Evolutionary conservation across 192 early-diverging fungal species (phyloP).

Genomic region (Linnemannia schmuckeri): DNA sequence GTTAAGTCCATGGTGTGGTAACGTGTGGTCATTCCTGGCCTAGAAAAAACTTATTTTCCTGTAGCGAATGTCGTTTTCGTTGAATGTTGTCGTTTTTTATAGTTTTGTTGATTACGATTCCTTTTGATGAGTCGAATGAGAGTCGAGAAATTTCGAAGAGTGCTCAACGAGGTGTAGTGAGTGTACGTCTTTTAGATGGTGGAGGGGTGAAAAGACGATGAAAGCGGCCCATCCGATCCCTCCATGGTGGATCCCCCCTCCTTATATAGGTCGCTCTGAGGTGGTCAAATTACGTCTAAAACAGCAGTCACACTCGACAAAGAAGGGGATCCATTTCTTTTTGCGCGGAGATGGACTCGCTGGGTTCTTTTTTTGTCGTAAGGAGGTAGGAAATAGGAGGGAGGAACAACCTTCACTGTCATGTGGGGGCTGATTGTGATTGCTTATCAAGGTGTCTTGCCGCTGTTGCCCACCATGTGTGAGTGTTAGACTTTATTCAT

Average conservation of each 20-base stretch:
- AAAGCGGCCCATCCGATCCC: constrained; percentile 53
- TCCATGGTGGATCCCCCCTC: not conserved
- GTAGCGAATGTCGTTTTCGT: not conserved
- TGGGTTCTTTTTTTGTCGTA: not conserved
- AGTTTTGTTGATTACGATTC: not conserved
- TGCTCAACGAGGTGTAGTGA: not conserved
- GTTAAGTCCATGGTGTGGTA: not conserved
- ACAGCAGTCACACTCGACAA: not conserved
- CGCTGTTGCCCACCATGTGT: no score
- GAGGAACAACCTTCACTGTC: not conserved
- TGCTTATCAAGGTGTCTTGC: no score
- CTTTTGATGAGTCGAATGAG: not conserved
- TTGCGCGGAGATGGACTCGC: not conserved
- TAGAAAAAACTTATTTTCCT: not conserved
- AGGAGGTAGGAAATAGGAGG: not conserved
- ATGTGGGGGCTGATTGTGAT: not conserved
- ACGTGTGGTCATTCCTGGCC: not conserved
- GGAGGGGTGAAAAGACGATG: constrained; percentile 59
- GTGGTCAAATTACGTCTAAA: not conserved
- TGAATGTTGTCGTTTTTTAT: not conserved
- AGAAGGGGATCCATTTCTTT: no score
- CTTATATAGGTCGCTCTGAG: not conserved
- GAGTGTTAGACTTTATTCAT: not conserved
- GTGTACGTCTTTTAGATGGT: constrained; percentile 49
- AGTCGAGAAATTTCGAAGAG: not conserved